Evolutionary conservation across 164 flowering plant species (phyloP).

Genomic region (Echeveria elegans): DNA sequence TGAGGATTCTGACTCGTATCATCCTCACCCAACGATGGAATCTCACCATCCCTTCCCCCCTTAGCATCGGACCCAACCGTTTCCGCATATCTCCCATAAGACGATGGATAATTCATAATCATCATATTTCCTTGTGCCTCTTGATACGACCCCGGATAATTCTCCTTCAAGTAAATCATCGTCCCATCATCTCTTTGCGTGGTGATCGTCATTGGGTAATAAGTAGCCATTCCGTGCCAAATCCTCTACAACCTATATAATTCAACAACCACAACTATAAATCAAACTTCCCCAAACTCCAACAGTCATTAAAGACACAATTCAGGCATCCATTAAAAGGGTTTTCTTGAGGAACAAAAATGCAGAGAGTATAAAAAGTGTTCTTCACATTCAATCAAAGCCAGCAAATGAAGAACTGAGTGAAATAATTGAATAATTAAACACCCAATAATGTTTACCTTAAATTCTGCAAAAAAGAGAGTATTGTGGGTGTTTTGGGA

Average conservation of each 20-base stretch:
- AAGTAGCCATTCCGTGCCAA: constrained; percentile 50
- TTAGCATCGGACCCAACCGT: constrained; percentile 40
- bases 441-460: not conserved
- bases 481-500: not conserved
- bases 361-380: not conserved
- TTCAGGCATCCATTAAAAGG: too few relatives aligned
- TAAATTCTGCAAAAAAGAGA: constrained; percentile 5
- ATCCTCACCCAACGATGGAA: constrained; percentile 34
- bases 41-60: constrained; percentile 29
- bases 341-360: not conserved
- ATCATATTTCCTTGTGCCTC: constrained; percentile 48
- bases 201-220: constrained; percentile 44
- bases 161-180: constrained; percentile 41
- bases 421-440: not conserved
- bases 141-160: constrained; percentile 33
- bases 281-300: too few relatives aligned
- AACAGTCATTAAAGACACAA: too few relatives aligned
- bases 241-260: not conserved
- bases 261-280: not conserved
- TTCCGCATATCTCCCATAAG: constrained; percentile 46
- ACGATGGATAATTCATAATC: constrained; percentile 46
- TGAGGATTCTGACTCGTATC: constrained; percentile 32
- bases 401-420: not conserved
- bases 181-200: constrained; percentile 51
- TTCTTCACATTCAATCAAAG: not conserved